Conservation (phyloP, 1,284 basidiomycete genomes). For the Ustilago hordei region DNA sequence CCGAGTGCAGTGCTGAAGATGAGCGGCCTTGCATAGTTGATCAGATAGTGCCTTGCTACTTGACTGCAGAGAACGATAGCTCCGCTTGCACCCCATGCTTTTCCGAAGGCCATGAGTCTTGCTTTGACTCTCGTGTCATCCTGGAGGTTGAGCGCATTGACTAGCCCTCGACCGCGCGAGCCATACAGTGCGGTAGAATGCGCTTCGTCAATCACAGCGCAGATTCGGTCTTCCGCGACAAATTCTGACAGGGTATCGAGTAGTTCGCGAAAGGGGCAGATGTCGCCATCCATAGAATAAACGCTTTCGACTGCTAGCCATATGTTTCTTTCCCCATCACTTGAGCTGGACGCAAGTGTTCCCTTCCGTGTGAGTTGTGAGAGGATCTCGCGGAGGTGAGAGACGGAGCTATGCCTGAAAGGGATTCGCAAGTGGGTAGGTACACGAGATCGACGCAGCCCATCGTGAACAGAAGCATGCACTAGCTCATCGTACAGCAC, state of each 20-base stretch:
- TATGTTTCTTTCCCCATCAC: conserved; percentile 40
- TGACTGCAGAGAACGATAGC: conserved; percentile 82
- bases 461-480: conserved; percentile 92
- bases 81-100: conserved; percentile 63
- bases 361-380: conserved; percentile 6
- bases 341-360: conserved; percentile 10
- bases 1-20: conserved; percentile 62
- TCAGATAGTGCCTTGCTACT: conserved; percentile 82
- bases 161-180: conserved; percentile 45
- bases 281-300: conserved; percentile 96
- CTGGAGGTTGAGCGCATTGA: conserved; percentile 43
- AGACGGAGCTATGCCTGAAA: conserved; percentile 38
- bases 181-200: conserved; percentile 83
- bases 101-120: conserved; percentile 65
- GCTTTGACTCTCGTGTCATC: conserved; percentile 37
- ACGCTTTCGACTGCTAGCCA: conserved; percentile 84
- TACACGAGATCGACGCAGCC: conserved; percentile 80
- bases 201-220: conserved; percentile 79
- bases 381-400: conserved; percentile 28
- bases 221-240: conserved; percentile 72
- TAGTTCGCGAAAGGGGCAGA: conserved; percentile 80
- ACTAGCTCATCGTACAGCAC: conserved; percentile 88
- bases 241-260: conserved; percentile 75
- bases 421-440: conserved; percentile 24
- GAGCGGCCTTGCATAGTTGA: conserved; percentile 92